phyloP scores from a whole-genome alignment of 805 yeast genomes.

The Candida montana region DNA sequence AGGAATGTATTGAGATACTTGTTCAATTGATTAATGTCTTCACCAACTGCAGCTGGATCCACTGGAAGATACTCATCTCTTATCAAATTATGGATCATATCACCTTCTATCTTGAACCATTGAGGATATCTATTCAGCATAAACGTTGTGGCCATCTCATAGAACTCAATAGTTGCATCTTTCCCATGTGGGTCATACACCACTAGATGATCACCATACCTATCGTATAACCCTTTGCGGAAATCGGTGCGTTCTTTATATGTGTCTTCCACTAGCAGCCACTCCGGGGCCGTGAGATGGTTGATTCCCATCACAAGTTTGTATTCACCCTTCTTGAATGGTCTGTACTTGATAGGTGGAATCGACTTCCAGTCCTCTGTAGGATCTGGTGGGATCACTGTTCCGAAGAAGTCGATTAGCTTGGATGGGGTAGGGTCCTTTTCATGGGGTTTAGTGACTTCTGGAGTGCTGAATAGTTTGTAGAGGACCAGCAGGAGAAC shows the following conservation, averaged over 20 bases:
- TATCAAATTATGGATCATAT: slow-evolving; percentile 21
- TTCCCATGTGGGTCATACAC: slow-evolving; percentile 27
- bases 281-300: slow-evolving; percentile 43
- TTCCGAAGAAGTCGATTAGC: slow-evolving; percentile 2
- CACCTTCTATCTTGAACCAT: slow-evolving; percentile 20
- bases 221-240: slow-evolving; percentile 31
- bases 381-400: slow-evolving; percentile 26
- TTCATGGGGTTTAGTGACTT: no score
- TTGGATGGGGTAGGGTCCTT: background rate
- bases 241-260: slow-evolving; percentile 42
- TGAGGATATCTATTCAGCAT: slow-evolving; percentile 23
- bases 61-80: slow-evolving; percentile 23
- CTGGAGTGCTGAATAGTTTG: slow-evolving; percentile 1
- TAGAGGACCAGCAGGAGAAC: slow-evolving; percentile 1
- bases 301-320: slow-evolving; percentile 60
- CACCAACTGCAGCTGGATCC: slow-evolving; percentile 21
- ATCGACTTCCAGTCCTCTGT: slow-evolving; percentile 39
- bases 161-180: slow-evolving; percentile 22
- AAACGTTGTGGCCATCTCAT: slow-evolving; percentile 20
- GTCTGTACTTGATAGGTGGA: slow-evolving; percentile 44
- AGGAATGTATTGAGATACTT: slow-evolving; percentile 16
- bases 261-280: slow-evolving; percentile 58
- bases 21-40: slow-evolving; percentile 15
- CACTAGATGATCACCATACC: slow-evolving; percentile 29
- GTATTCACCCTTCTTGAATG: slow-evolving; percentile 57